Evolutionary conservation across 164 flowering plant genomes (phyloP).

Genomic region (Vitis cinerea): DNA sequence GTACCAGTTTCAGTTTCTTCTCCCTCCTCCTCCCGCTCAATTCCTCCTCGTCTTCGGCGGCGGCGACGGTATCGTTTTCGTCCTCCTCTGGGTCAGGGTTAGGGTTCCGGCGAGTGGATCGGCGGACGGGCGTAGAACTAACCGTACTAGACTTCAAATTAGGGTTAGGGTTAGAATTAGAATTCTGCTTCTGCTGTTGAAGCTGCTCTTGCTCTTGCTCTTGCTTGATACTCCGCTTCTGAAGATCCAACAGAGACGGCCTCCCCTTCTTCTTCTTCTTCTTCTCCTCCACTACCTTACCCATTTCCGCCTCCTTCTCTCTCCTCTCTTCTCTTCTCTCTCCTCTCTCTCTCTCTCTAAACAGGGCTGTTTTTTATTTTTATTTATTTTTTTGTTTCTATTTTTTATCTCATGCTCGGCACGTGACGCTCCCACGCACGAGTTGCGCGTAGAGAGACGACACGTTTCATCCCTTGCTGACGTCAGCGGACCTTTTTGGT

Average conservation of each 20-base stretch:
- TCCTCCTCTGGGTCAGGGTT: slow-evolving; percentile 15
- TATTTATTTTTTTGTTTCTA: slow-evolving; percentile 7
- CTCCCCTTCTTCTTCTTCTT: slow-evolving; percentile 52
- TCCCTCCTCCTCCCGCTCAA: slow-evolving; percentile 33
- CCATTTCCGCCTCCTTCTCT: slow-evolving; percentile 21
- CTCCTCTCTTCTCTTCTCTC: slow-evolving; percentile 10
- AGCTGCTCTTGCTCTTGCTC: slow-evolving; percentile 16
- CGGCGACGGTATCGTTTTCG: slow-evolving; percentile 14
- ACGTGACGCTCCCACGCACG: slow-evolving; percentile 24
- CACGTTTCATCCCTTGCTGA: slow-evolving; percentile 4
- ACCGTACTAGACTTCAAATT: slow-evolving; percentile 19
- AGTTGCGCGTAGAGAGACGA: background rate
- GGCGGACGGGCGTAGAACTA: slow-evolving; percentile 27
- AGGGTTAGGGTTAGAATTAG: slow-evolving; percentile 25
- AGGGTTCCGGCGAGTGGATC: slow-evolving; percentile 48
- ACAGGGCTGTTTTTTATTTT: slow-evolving; percentile 17
- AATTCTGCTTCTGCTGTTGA: slow-evolving; percentile 3
- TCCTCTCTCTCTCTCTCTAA: slow-evolving; percentile 11
- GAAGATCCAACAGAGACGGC: slow-evolving; percentile 54
- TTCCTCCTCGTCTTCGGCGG: slow-evolving; percentile 30
- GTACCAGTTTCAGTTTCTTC: slow-evolving; percentile 59
- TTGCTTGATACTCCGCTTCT: slow-evolving; percentile 34
- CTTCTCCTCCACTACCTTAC: slow-evolving; percentile 37
- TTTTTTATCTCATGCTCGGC: slow-evolving; percentile 8
- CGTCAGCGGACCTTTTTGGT: no score